Percentiles rank a stretch among this genome's conserved stretches.
These are phyloP conservation scores for Zizania latifolia DNA, from an alignment of 176 grass and related monocot genomes.

Conservation along the genomic window DNA sequence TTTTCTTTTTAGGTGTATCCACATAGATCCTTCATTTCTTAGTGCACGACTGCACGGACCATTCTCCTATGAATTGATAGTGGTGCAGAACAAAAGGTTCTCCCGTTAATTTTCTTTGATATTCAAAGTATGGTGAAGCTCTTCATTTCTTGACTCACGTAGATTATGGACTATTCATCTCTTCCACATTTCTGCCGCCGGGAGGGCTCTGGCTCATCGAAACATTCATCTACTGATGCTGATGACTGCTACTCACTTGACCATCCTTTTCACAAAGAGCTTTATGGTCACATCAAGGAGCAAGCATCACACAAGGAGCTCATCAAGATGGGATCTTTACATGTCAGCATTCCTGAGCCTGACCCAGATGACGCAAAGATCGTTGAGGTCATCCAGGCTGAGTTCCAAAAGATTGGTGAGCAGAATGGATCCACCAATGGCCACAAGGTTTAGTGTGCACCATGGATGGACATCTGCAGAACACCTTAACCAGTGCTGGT, in stretches of 20 bases:
- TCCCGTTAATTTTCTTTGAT: neutral
- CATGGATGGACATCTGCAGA: neutral
- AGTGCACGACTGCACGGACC: neutral
- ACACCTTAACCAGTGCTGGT: neutral
- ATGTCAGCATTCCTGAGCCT: slow-evolving; percentile 65
- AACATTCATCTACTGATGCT: slow-evolving; percentile 29
- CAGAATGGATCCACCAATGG: slow-evolving; percentile 36
- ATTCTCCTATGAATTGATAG: neutral
- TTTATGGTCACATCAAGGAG: slow-evolving; percentile 56
- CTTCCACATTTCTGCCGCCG: slow-evolving; percentile 89
- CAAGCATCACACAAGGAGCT: slow-evolving; percentile 40
- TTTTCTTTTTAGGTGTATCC: neutral
- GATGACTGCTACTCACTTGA: slow-evolving; percentile 58
- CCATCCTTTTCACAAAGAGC: slow-evolving; percentile 87
- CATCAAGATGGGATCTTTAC: slow-evolving; percentile 72
- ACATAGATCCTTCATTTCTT: neutral
- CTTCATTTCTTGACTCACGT: slow-evolving; percentile 1
- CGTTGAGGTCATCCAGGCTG: slow-evolving; percentile 59
- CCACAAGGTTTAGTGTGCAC: slow-evolving; percentile 32
- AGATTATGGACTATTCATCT: slow-evolving; percentile 82
- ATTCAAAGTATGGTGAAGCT: neutral
- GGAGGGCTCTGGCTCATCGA: slow-evolving; percentile 54
- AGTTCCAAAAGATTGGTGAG: slow-evolving; percentile 61
- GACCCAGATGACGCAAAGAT: slow-evolving; percentile 47
- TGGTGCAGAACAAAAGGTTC: neutral